Evolutionary conservation across 164 flowering plant species (phyloP).

Genomic region (Chloranthus sessilifolius): DNA sequence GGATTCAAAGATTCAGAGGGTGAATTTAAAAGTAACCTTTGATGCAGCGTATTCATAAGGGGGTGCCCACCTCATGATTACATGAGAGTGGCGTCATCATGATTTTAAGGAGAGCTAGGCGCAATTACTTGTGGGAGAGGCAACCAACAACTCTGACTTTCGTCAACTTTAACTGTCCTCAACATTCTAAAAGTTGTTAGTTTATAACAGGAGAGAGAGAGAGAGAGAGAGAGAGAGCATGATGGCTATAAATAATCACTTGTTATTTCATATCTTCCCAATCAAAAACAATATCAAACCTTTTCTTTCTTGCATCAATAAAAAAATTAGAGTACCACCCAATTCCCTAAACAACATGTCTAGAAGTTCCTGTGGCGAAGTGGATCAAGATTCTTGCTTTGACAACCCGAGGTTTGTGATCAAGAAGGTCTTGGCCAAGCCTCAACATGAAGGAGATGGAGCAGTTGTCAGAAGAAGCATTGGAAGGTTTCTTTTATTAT

Average conservation of each 20-base stretch:
- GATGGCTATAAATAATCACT: constrained; percentile 10
- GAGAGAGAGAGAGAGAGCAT: background rate
- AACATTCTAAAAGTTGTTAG: background rate
- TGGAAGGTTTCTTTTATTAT: constrained; percentile 39
- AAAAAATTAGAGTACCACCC: too few relatives aligned
- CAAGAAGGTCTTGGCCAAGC: constrained; percentile 49
- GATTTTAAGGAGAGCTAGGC: constrained; percentile 7
- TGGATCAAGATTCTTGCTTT: constrained; percentile 19
- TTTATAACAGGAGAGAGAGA: background rate
- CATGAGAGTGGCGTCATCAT: constrained; percentile 7
- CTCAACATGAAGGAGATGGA: constrained; percentile 63
- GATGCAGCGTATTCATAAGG: too few relatives aligned
- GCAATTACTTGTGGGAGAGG: constrained; percentile 1
- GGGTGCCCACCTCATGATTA: constrained; percentile 8
- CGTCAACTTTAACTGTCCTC: background rate
- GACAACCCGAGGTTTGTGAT: constrained; percentile 39
- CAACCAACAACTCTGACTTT: background rate
- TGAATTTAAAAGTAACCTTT: too few relatives aligned
- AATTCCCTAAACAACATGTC: constrained; percentile 27
- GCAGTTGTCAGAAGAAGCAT: constrained; percentile 69
- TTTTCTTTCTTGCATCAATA: background rate
- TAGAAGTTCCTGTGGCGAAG: constrained; percentile 11
- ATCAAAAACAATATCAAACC: background rate
- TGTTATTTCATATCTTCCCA: constrained; percentile 5
- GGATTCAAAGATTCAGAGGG: too few relatives aligned